Base-by-base conservation (phyloP, 768 basidiomycete genomes). In the Amanita brunnescens region DNA sequence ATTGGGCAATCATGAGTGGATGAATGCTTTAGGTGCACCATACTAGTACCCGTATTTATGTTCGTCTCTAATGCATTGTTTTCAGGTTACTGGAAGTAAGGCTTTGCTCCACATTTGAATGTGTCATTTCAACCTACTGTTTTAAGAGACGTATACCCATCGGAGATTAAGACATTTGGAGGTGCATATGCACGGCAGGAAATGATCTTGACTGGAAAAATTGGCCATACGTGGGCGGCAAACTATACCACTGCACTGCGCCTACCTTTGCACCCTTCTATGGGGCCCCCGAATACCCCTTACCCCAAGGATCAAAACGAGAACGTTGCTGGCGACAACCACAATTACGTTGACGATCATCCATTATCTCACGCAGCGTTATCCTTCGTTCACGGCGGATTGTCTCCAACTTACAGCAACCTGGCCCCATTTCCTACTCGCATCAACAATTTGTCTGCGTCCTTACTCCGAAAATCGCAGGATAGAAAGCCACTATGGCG, bases 1-100 rank as follows among this genome's bases (percentile, higher is more conserved):
- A 49, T 70, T 97, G 30, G 96, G 96, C 21, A 99, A 99, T 64
- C 96, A 99, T 58, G 96, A 98, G 65, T 84, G 85, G 74, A 96
- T 97, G 91, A 94, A 94, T 57, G 81, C 79, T 12, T 83, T 91
- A 53, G 87, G 87, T 85, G 57, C 37, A 62, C n/a, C 54, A 14
- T 33, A 21, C 33, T 20, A n/a, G n/a, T n/a, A n/a, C 32, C 34
- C 33, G 4, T 26, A 45, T 16, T 55, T 47, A n/a, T 39, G 23
- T 43, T 12, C 23, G 44, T n/a, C 24, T 26, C 45, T 48, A 58
- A 35, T 13, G 10, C 46, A 2, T 32, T 33, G 16, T 50, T 23
- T 30, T 32, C 55, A 81, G 89, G 90, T 54, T 91, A 94, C 65
- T 94, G 91, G 91, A 81, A 88, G 83, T 87, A 63, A 60, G 55